Percentiles rank a stretch among this genome's conserved stretches.
Evolutionary conservation across 116 monocot species (phyloP).

Genomic region (Phalaenopsis hybrid): DNA sequence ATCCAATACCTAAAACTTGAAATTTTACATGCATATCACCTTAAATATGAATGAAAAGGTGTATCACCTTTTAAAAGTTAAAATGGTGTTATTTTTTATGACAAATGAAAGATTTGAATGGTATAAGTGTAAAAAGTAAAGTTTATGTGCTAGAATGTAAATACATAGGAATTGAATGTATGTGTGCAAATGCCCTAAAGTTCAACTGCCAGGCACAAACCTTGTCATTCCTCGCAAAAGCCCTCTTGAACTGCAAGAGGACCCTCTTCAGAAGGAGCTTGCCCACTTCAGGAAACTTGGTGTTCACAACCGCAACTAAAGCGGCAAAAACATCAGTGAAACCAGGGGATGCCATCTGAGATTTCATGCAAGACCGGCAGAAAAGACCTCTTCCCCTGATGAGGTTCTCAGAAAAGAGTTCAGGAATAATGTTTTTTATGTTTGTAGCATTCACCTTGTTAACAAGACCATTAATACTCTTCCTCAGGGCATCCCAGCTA

Average conservation of each 20-base stretch:
- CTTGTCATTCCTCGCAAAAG: constrained; percentile 87
- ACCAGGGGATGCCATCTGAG: constrained; percentile 92
- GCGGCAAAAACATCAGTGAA: constrained; percentile 93
- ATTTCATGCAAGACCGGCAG: constrained; percentile 92
- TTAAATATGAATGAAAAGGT: no score
- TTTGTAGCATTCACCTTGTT: constrained; percentile 97
- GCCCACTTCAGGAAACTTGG: constrained; percentile 89
- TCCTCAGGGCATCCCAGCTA: constrained; percentile 91
- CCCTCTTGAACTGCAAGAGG: constrained; percentile 84
- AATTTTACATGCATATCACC: no score
- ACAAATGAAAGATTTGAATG: no score
- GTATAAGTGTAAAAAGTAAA: no score
- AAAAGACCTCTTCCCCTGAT: constrained; percentile 79
- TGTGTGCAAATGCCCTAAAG: not conserved
- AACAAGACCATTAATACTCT: constrained; percentile 91
- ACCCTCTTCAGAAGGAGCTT: constrained; percentile 73
- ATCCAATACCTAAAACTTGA: no score
- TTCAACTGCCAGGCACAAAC: constrained; percentile 13
- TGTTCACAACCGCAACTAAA: constrained; percentile 87
- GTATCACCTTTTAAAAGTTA: no score
- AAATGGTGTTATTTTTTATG: no score
- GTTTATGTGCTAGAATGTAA: no score
- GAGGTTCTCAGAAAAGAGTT: constrained; percentile 90
- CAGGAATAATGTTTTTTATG: constrained; percentile 89
- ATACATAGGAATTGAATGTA: no score